Conservation (phyloP, 805 yeast species). For the Saitoella complicata region DNA sequence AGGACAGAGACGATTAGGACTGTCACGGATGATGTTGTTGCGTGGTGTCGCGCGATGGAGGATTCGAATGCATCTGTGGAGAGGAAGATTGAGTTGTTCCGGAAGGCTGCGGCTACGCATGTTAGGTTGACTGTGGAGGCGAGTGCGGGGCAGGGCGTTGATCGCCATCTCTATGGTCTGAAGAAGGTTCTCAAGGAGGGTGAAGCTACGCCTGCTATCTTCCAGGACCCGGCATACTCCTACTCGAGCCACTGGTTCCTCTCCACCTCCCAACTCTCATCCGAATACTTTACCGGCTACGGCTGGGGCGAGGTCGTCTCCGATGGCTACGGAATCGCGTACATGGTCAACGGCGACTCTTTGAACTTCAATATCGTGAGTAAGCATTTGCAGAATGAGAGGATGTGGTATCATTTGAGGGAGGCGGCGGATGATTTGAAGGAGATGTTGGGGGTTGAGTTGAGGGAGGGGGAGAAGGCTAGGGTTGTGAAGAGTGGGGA, state of each 20-base stretch:
- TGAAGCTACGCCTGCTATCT: conserved; percentile 47
- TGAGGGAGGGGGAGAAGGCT: no score
- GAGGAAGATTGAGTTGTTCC: conserved; percentile 51
- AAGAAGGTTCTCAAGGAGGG: conserved; percentile 49
- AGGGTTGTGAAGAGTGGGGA: no score
- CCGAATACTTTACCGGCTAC: conserved; percentile 74
- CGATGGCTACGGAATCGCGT: conserved; percentile 85
- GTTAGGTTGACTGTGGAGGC: conserved; percentile 60
- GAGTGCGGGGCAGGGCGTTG: conserved; percentile 74
- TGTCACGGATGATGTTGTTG: conserved; percentile 54
- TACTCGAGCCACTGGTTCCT: conserved; percentile 77
- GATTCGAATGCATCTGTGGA: conserved; percentile 32
- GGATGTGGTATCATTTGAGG: conserved; percentile 47
- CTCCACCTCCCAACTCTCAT: conserved; percentile 77
- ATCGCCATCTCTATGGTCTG: conserved; percentile 84
- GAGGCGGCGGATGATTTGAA: conserved; percentile 72
- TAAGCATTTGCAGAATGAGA: conserved; percentile 36
- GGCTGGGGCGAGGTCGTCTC: conserved; percentile 95
- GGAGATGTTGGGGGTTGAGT: conserved; percentile 31
- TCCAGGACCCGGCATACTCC: conserved; percentile 54
- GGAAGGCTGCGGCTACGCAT: conserved; percentile 60
- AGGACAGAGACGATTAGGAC: conserved; percentile 89
- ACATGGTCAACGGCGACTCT: conserved; percentile 77
- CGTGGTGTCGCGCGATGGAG: conserved; percentile 62
- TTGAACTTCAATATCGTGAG: conserved; percentile 71